Percentiles rank a stretch among this genome's conserved stretches.
Evolutionary conservation across 179 eudicot genomes (phyloP).

Genomic region (Nepenthes alata): DNA sequence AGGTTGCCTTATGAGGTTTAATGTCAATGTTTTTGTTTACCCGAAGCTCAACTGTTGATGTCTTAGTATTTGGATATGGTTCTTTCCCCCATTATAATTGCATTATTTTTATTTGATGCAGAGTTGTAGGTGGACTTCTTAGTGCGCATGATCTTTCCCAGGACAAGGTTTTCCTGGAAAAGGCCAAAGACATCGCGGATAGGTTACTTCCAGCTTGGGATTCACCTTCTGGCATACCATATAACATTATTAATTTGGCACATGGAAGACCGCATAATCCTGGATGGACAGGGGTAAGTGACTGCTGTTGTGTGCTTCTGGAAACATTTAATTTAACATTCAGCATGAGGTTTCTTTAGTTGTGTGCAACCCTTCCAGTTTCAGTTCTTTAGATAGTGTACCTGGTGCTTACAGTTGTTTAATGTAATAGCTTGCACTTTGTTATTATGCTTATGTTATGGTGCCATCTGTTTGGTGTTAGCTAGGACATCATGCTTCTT

Average conservation of each 20-base stretch:
- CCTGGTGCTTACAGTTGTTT: background rate
- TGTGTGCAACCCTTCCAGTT: background rate
- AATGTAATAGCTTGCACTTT: background rate
- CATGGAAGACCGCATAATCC: constrained; percentile 87
- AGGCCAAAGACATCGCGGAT: constrained; percentile 95
- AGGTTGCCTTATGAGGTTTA: constrained; percentile 95
- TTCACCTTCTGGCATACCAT: constrained; percentile 86
- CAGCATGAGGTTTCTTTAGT: background rate
- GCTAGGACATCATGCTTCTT: background rate
- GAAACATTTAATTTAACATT: background rate
- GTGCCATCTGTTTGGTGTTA: too few relatives aligned
- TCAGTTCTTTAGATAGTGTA: background rate
- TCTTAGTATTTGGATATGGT: constrained; percentile 3
- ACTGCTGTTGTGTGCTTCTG: background rate
- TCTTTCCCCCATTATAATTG: background rate
- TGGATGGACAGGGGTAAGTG: constrained; percentile 97
- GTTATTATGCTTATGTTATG: background rate
- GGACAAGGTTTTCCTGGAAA: constrained; percentile 85
- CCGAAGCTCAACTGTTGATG: constrained; percentile 6
- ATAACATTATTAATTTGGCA: constrained; percentile 72
- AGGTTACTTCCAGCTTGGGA: constrained; percentile 97
- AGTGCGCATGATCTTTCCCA: constrained; percentile 95
- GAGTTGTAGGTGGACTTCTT: constrained; percentile 99
- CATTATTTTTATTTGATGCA: constrained; percentile 17
- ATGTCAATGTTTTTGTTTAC: constrained; percentile 13